Base-by-base conservation (phyloP, 352 stramenopile species). In the Phytophthora pistaciae region DNA sequence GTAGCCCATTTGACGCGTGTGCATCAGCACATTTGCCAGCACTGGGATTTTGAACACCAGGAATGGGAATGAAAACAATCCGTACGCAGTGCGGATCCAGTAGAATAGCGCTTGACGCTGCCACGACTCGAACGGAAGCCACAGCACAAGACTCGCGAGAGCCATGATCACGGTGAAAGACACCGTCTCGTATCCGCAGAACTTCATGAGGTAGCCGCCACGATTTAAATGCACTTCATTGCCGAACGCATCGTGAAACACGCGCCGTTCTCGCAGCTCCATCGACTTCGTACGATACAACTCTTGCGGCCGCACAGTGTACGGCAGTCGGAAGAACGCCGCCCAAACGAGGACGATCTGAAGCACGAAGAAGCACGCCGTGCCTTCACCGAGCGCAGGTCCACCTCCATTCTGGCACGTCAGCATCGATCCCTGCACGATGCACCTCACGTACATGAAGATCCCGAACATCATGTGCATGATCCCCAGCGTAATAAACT, bases 401-500 rank as follows among this genome's bases (percentile, higher is more conserved):
- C 88, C 89, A 55, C 48, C 77, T 77, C 80, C 77, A 50, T 86
- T 67, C 60, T 92, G 77, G 55, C 90, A 96, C 5, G 68, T 36
- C 21, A 80, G 75, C 60, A 95, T 77, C 16, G 87, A 88, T 1
- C 87, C 87, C 36, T 74, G 72, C 10, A 89, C 68, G 36, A 92
- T 87, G 56, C 90, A 96, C 11, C 74, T 81, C n/a, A 95, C 82
- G 53, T 95, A 97, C 49, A 81, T 66, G 11, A 81, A 68, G 11
- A 95, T 66, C 3, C 89, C 91, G 38, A 91, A 79, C 16, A 83
- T 68, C 48, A 85, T 92, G 60, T 90, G 81, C 60, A 94, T 70
- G 18, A 96, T 75, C 0, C 92, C 92, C 21, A 97, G 80, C 16
- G 90, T 94, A 52, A 97, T 90, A 63, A 98, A 98, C 68, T 97